Conservation (phyloP, 2,329 filamentous ascomycete genomes). For the Fusarium marasasianum region DNA sequence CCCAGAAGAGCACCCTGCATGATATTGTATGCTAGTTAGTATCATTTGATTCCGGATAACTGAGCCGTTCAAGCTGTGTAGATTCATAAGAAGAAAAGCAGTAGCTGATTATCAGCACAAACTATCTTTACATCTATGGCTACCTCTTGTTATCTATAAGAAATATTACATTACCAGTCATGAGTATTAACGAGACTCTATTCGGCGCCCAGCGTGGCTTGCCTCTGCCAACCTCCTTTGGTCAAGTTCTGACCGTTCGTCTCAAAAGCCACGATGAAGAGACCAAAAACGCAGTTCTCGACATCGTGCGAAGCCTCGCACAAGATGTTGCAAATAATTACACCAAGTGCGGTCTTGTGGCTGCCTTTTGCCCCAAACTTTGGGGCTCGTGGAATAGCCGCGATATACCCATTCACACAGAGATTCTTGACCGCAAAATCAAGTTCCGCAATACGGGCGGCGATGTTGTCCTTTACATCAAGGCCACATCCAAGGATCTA, state of each 20-base stretch:
- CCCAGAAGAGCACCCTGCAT: neutral
- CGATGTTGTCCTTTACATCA: neutral
- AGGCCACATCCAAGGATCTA: neutral
- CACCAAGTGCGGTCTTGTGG: neutral
- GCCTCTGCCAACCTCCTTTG: neutral
- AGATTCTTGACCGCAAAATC: neutral
- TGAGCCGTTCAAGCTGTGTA: neutral
- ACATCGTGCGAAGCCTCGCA: neutral
- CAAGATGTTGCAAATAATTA: neutral
- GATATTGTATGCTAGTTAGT: neutral
- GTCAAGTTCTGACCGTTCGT: neutral
- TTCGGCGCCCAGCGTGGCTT: neutral
- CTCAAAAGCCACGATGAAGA: neutral
- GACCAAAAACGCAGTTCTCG: neutral
- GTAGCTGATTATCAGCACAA: neutral
- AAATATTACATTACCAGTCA: neutral
- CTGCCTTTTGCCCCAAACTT: neutral
- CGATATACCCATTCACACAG: neutral
- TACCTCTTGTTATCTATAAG: neutral
- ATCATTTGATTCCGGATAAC: neutral
- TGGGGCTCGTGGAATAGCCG: neutral
- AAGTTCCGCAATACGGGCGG: neutral
- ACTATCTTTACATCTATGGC: neutral
- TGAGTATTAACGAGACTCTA: neutral
- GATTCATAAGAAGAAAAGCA: neutral